Evolutionary conservation across 2,329 filamentous ascomycete genomes (phyloP).

Genomic region (Cercospora nicotianae): DNA sequence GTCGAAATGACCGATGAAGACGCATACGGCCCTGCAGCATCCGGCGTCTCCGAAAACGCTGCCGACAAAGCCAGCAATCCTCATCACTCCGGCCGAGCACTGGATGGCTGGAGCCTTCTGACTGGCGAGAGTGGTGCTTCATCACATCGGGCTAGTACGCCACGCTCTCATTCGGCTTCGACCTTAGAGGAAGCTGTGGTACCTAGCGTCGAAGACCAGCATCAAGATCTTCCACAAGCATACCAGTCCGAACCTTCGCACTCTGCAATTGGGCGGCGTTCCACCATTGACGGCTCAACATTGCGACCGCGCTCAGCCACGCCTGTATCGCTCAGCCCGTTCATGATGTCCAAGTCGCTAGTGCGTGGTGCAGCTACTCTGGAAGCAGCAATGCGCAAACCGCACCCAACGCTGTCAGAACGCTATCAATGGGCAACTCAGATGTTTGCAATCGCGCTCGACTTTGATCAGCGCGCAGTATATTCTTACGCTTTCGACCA

Average conservation of each 20-base stretch:
- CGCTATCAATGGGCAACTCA: not conserved
- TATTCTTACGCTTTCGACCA: slow-evolving; percentile 6
- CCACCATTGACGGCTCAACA: not conserved
- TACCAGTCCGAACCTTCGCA: not conserved
- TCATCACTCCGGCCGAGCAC: not conserved
- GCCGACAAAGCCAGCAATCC: not conserved
- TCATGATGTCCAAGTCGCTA: not conserved
- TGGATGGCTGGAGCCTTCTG: not conserved
- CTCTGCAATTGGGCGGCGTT: not conserved
- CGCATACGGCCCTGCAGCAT: not conserved
- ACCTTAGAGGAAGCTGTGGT: not conserved
- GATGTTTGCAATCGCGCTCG: not conserved
- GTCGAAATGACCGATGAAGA: not conserved
- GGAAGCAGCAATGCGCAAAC: not conserved
- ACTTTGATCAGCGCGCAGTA: not conserved
- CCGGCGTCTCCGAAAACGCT: not conserved
- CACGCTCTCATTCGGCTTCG: not conserved
- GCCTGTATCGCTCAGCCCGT: not conserved
- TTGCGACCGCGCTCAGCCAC: not conserved
- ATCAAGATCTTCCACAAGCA: not conserved
- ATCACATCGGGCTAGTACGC: not conserved
- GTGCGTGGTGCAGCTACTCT: not conserved
- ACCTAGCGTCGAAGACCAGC: not conserved
- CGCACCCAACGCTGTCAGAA: not conserved
- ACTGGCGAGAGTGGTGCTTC: not conserved